Percentiles rank a stretch among this genome's conserved stretches.
Evolutionary conservation across 306 rosid genomes (phyloP).

Genomic region (Aeschynomene evenia): DNA sequence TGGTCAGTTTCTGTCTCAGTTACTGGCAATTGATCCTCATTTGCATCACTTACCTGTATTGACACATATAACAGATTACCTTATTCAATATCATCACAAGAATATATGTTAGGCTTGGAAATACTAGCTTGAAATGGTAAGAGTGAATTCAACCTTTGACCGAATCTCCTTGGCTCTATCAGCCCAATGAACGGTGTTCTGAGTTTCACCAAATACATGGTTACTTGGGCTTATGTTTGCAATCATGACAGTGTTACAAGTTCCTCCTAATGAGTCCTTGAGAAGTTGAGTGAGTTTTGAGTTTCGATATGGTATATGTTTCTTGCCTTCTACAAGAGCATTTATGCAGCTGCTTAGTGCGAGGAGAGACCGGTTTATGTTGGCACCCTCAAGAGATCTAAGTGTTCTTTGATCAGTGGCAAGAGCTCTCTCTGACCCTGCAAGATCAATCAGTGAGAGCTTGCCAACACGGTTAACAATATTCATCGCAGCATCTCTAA

Average conservation of each 20-base stretch:
- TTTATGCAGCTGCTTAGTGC: conserved; percentile 97
- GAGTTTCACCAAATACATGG: conserved; percentile 90
- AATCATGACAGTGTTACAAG: conserved; percentile 93
- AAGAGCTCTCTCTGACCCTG: conserved; percentile 98
- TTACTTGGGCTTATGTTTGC: conserved; percentile 94
- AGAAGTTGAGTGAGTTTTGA: conserved; percentile 97
- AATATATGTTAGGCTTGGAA: not conserved
- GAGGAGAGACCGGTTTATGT: conserved; percentile 87
- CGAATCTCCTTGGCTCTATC: conserved; percentile 97
- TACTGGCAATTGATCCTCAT: conserved; percentile 49
- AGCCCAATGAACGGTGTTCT: conserved; percentile 97
- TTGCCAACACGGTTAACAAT: conserved; percentile 74
- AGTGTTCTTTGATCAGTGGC: conserved; percentile 93
- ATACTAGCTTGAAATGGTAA: conserved; percentile 17
- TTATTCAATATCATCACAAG: conserved; percentile 9
- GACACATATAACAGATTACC: conserved; percentile 15
- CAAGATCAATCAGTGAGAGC: conserved; percentile 94
- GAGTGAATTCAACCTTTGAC: conserved; percentile 57
- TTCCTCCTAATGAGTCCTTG: conserved; percentile 92
- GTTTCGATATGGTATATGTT: conserved; percentile 87
- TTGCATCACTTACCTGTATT: conserved; percentile 62
- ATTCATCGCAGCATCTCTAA: conserved; percentile 73
- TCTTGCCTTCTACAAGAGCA: conserved; percentile 95
- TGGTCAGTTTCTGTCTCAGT: conserved; percentile 74
- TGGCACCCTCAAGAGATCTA: conserved; percentile 96